These are phyloP conservation scores for Alternaria longipes DNA, from an alignment of 2,329 filamentous ascomycete genomes.

Conservation along the genomic window DNA sequence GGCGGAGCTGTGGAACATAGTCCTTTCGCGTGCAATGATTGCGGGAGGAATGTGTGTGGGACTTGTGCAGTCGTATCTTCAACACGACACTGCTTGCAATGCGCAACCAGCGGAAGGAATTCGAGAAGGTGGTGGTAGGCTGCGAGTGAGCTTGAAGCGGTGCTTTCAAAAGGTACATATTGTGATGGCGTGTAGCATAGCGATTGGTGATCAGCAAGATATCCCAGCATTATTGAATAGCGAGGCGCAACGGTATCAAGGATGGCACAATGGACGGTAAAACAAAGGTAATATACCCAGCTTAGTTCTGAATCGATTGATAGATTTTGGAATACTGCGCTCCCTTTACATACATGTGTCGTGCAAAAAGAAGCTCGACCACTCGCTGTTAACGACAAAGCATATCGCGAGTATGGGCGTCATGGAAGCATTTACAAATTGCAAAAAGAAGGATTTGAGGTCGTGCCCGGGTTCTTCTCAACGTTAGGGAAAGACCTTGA, in stretches of 20 bases:
- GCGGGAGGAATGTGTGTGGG: conserved; percentile 54
- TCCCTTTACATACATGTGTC: background rate
- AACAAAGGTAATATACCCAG: conserved; percentile 3
- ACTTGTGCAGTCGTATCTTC: conserved; percentile 53
- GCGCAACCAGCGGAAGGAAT: conserved; percentile 41
- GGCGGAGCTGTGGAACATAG: conserved; percentile 30
- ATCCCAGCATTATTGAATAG: conserved; percentile 13
- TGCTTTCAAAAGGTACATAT: background rate
- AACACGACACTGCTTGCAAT: conserved; percentile 53
- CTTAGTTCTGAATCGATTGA: background rate
- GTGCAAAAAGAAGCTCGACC: background rate
- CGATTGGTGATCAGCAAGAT: conserved; percentile 2
- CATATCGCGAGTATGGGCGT: background rate
- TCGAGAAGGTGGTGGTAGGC: conserved; percentile 28
- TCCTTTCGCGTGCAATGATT: conserved; percentile 50
- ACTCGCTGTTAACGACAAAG: background rate
- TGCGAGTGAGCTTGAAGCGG: background rate
- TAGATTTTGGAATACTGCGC: background rate
- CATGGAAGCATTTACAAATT: background rate
- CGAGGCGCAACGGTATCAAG: conserved; percentile 15
- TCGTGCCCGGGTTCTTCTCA: conserved; percentile 26
- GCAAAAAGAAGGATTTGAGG: conserved; percentile 11
- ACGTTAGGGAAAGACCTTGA: conserved; percentile 6
- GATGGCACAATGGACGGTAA: background rate
- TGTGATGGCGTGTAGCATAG: background rate